Evolutionary conservation across 1,284 basidiomycete species (phyloP).

Genomic region (Cutaneotrichosporon dermatis): DNA sequence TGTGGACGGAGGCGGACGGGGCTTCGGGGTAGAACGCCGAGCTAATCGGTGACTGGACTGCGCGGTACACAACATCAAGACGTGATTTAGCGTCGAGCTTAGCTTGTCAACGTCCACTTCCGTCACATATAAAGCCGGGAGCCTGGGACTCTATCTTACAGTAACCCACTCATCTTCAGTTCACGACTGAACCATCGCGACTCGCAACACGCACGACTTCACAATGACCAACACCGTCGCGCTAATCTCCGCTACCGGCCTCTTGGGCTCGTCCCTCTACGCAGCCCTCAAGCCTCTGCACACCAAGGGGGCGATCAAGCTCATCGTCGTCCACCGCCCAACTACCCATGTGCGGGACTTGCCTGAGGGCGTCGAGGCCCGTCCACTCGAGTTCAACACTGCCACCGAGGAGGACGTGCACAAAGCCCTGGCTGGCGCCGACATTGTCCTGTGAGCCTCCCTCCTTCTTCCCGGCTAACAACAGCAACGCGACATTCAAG

Average conservation of each 20-base stretch:
- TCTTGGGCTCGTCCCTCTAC: constrained; percentile 6
- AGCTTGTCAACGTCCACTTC: no score
- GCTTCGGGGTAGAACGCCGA: no score
- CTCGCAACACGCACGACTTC: neutral
- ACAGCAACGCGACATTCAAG: neutral
- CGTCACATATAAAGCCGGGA: no score
- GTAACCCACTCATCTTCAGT: no score
- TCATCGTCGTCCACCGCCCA: constrained; percentile 16
- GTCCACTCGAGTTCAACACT: constrained; percentile 7
- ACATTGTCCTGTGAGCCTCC: neutral
- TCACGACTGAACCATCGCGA: no score
- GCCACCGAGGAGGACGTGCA: neutral
- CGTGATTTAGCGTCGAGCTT: no score
- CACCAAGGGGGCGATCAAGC: constrained; percentile 3
- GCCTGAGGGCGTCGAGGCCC: constrained; percentile 11
- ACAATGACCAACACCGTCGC: constrained; percentile 7
- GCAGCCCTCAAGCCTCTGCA: neutral
- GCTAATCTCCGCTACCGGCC: constrained; percentile 11
- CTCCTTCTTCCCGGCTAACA: neutral
- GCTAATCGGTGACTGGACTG: no score
- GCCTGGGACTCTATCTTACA: no score
- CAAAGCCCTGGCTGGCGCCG: neutral
- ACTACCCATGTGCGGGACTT: constrained; percentile 2
- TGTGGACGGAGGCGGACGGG: no score
- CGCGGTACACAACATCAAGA: no score